Percentiles rank a stretch among this genome's conserved stretches.
Evolutionary conservation across 2,329 filamentous ascomycete species (phyloP).

Genomic region (Volutella citrinella): DNA sequence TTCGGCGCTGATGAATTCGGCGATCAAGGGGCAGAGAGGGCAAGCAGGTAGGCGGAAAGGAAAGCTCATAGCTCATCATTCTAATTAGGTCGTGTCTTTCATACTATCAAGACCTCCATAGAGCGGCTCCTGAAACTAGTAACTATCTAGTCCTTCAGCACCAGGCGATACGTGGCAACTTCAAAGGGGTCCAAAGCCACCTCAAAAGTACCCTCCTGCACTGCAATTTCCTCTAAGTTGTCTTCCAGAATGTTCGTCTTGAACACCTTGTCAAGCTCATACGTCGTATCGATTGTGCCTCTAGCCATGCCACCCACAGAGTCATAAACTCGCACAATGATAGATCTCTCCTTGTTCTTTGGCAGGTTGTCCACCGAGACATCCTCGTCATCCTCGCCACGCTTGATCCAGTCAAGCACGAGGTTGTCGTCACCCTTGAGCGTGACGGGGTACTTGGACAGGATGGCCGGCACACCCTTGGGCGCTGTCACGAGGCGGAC

Average conservation of each 20-base stretch:
- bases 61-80: too few relatives aligned
- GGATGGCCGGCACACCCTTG: conserved; percentile 23
- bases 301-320: too few relatives aligned
- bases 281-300: too few relatives aligned
- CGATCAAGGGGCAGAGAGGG: too few relatives aligned
- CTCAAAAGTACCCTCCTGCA: conserved; percentile 1
- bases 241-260: conserved; percentile 4
- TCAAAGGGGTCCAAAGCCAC: conserved; percentile 4
- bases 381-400: conserved; percentile 84
- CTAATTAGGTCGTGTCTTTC: too few relatives aligned
- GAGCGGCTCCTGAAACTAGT: too few relatives aligned
- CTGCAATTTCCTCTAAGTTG: background rate
- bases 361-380: too few relatives aligned
- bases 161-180: conserved; percentile 3
- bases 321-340: background rate
- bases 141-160: conserved; percentile 2
- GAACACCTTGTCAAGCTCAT: too few relatives aligned
- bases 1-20: too few relatives aligned
- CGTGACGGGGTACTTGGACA: conserved; percentile 51
- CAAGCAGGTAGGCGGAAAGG: too few relatives aligned
- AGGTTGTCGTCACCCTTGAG: conserved; percentile 61
- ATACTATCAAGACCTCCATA: too few relatives aligned
- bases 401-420: conserved; percentile 86
- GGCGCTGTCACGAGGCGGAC: conserved; percentile 42
- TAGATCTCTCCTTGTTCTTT: background rate